Conservation (phyloP, 192 early-diverging fungal species). For the Coemansia biformis region DNA sequence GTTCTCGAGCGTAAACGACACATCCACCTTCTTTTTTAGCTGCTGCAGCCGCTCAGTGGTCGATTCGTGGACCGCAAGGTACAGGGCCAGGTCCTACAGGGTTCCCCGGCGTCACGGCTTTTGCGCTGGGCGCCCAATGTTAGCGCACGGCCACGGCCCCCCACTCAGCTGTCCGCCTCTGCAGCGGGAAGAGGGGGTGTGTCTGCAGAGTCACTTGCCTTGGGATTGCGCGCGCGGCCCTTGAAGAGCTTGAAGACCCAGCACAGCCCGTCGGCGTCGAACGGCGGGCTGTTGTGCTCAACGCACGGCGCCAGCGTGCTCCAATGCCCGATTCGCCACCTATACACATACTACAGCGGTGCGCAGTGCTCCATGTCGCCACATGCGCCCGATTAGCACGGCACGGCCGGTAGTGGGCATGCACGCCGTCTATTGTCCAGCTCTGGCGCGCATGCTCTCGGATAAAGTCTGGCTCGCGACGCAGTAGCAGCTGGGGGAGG, state of each 20-base stretch:
- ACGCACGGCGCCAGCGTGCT: slow-evolving; percentile 40
- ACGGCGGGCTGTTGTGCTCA: slow-evolving; percentile 48
- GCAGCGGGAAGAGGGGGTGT: no score
- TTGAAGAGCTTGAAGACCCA: slow-evolving; percentile 52
- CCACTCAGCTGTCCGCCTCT: no score
- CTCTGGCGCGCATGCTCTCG: not conserved
- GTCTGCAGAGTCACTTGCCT: no score
- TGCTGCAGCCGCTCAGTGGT: slow-evolving; percentile 14
- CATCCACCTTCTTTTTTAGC: slow-evolving; percentile 36
- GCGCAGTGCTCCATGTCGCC: no score
- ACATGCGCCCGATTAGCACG: not conserved
- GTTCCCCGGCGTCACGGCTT: no score
- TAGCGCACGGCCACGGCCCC: no score
- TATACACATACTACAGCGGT: slow-evolving; percentile 46
- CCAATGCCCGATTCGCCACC: slow-evolving; percentile 52
- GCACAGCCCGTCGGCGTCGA: slow-evolving; percentile 44
- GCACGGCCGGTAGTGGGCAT: not conserved
- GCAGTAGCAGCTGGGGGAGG: not conserved
- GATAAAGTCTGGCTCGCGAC: not conserved
- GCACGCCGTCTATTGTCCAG: not conserved
- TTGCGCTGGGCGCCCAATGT: no score
- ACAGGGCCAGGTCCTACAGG: slow-evolving; percentile 28
- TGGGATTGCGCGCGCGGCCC: slow-evolving; percentile 44
- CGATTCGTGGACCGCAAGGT: slow-evolving; percentile 42
- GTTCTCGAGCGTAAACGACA: slow-evolving; percentile 43